Base-by-base conservation (phyloP, 208 protist genomes). In the Acanthamoeba lenticulata region DNA sequence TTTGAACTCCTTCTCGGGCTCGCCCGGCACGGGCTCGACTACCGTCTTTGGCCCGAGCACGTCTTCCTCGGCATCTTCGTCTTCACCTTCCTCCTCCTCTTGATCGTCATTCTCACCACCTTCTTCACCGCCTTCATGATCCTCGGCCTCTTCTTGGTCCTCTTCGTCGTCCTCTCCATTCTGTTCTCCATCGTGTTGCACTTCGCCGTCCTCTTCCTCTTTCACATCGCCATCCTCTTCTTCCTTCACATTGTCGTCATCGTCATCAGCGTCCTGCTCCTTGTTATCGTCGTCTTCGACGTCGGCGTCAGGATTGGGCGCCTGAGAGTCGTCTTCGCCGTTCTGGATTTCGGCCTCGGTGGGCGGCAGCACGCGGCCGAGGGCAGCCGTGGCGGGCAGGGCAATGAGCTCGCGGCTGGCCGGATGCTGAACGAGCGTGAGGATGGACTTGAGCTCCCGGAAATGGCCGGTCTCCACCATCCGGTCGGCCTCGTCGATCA, bases 401-500 rank as follows among this genome's bases (percentile, higher is more conserved):
- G 38, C 65, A 32, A 77, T 77, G 65, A 77, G 65, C 36, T 77
- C 65, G 34, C 65, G 65, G 65, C 36, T 77, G 65, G 65, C 0
- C 3, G 36, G 74, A 24, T 85, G 74, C 32, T 72, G 90, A n/a
- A 94, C 47, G 27, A 94, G 62, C 15, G 29, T 79, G 44, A 98
- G 34, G 49, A 98, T 98, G 21, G 1, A 34, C 27, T 93, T 47
- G 27, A 98, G 55, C 72, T 98, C 97, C 17, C 11, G n/a, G 69
- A 95, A 98, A 72, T 98, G 97, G 57, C 95, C 97, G 32, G 91
- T 65, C 81, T 97, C 94, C 60, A 98, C 88, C 97, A 98, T 98
- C 15, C 97, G 57, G 95, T 98, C 98, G 1, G 98, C 97, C 88
- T 98, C 98, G 81, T 98, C 98, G 40, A 98, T 85, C 27, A 98